Base-by-base conservation (phyloP, 257 asterid genomes). In the Nicotiana benthamiana region DNA sequence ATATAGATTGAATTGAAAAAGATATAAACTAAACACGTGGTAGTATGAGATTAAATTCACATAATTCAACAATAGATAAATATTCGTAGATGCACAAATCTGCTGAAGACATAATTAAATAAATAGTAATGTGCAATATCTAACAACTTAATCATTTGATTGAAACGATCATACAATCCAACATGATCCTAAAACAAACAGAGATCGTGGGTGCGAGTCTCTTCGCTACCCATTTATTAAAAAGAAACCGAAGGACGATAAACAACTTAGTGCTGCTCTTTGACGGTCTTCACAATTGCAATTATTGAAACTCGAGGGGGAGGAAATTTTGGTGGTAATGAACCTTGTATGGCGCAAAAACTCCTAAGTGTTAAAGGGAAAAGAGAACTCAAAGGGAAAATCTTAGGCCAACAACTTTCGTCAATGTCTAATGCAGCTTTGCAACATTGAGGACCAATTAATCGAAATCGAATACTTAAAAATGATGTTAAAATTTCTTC, bases 361-460 rank as follows among this genome's bases (percentile, higher is more conserved):
- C 54, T 80, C 66, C 54, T 12, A 22, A 84, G 17, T 9, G 61
- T 15, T 2, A 80, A n/a, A 1, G 76, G 86, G 18, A 80, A 84
- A 32, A 9, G 80, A 83, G 65, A 77, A 82, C 34, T 52, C 16
- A 80, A 15, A 4, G 89, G 85, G 3, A 86, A 74, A 30, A 67
- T 57, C 65, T 77, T 82, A 0, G 86, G 80, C 87, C 86, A 86
- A 12, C 87, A 86, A 48, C 63, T 77, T 4, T 80, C 82, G 3
- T 86, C 87, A 34, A 86, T 48, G 2, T 52, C 22, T 40, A 84
- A 22, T 52, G 80, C 12, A 27, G 85, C 80, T 11, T 16, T 75
- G 32, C 89, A 82, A 40, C 89, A 86, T 8, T 74, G 79, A 13
- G 86, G 83, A 2, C 86, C 86, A 18, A 86, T 59, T 3, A 84